phyloP scores from a whole-genome alignment of 176 grass and related monocot species.

The Lolium rigidum region DNA sequence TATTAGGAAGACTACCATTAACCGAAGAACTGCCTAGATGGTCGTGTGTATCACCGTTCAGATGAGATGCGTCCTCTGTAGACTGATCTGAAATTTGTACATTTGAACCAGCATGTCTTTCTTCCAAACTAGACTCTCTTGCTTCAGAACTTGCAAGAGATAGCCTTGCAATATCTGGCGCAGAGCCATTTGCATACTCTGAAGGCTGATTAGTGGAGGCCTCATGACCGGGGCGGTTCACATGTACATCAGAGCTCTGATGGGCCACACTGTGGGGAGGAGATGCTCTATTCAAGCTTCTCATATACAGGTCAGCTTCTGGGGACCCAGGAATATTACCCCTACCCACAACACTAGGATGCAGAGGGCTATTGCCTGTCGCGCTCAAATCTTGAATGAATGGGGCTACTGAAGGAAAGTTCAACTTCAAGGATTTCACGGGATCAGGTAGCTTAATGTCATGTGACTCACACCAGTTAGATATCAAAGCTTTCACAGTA shows the following conservation, averaged over 20 bases:
- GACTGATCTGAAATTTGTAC: conserved; percentile 51
- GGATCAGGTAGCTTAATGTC: conserved; percentile 96
- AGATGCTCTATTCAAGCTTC: conserved; percentile 53
- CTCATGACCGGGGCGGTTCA: conserved; percentile 47
- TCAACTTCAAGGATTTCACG: conserved; percentile 75
- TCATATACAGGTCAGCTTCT: conserved; percentile 57
- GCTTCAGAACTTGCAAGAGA: conserved; percentile 56
- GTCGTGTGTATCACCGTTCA: conserved; percentile 40
- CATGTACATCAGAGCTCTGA: conserved; percentile 43
- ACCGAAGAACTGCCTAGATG: conserved; percentile 41
- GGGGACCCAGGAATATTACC: conserved; percentile 62
- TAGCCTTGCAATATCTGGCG: conserved; percentile 50
- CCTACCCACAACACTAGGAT: conserved; percentile 51
- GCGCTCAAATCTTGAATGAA: conserved; percentile 52
- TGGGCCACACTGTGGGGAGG: conserved; percentile 48
- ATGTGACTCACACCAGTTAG: conserved; percentile 98
- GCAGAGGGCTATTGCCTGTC: conserved; percentile 53
- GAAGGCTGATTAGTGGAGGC: conserved; percentile 34
- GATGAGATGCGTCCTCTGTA: conserved; percentile 45
- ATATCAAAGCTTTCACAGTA: conserved; percentile 98
- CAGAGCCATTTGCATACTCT: conserved; percentile 58
- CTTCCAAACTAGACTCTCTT: conserved; percentile 55
- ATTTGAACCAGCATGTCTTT: conserved; percentile 51
- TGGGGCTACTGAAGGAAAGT: conserved; percentile 66
- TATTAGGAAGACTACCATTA: conserved; percentile 50